Evolutionary conservation across 495 filamentous ascomycete species (phyloP), one percentile per base, ranked within the genome.

Genomic region (Neurospora intermedia): DNA sequence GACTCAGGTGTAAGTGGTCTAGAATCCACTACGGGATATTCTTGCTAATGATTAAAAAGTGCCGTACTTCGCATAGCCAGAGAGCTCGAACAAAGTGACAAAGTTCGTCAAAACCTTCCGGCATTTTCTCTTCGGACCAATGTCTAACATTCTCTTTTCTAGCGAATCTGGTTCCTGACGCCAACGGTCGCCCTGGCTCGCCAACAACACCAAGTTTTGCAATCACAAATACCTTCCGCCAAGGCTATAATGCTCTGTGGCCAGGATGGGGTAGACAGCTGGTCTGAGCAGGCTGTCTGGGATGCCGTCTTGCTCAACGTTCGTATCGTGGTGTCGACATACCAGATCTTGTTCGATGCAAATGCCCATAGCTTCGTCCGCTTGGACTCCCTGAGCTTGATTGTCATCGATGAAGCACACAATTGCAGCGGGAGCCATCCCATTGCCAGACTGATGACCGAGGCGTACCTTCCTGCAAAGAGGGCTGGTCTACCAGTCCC

Each of bases 331-430:
- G 86, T 96, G 7, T 94, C 92, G 8, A 95, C 94, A 0, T 88
- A 91, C 76, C 87, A 90, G 69, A 79, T 98, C 20, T 87, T 98
- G 39, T 80, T 89, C 7, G 94, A 97, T 82, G 93, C 94, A 3
- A 83, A 96, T 69, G 83, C 81, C 10, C 94, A 97, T 83, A 93
- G 87, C 1, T 97, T 97, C 78, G 89, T 98, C 9, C 84, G 77
- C 20, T 88, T 98, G 74, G 79, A 84, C 2, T 82, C 84, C 0
- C 78, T 98, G 41, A 82, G 88, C 23, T 82, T 99, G 2, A 81
- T 99, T 27, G 85, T 98, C 1, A 94, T 97, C 73, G 95, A 99
- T 77, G 95, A 99, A 89, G 92, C 91, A 13, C 93, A 96, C 78
- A 87, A 93, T 78, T 93, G 91, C 77, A 83, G 84, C 11, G 78